Evolutionary conservation across 768 basidiomycete genomes (phyloP).

Genomic region (Collybia mongolica): DNA sequence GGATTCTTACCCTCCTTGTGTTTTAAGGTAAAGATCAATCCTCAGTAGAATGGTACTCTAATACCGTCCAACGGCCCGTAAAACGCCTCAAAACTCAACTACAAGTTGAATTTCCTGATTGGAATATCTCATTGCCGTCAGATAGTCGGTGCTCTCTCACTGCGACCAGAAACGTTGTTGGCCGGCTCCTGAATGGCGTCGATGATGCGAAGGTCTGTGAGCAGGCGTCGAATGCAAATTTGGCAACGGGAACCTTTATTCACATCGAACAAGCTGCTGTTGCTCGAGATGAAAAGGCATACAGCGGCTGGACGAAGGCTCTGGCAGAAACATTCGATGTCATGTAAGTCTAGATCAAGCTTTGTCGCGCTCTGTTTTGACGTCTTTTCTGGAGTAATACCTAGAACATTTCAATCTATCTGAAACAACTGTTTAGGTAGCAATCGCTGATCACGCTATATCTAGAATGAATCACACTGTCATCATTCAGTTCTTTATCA

Average conservation of each 20-base stretch:
- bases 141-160: conserved; percentile 38
- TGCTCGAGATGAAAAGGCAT: conserved; percentile 19
- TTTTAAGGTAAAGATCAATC: conserved; percentile 14
- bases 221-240: conserved; percentile 17
- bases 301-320: conserved; percentile 33
- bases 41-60: conserved; percentile 38
- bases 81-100: conserved; percentile 33
- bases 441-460: too few species aligned
- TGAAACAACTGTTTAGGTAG: too few species aligned
- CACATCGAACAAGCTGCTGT: conserved; percentile 39
- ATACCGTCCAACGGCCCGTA: conserved; percentile 28
- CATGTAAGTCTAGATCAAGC: too few species aligned
- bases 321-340: conserved; percentile 28
- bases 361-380: too few species aligned
- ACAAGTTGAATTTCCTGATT: conserved; percentile 27
- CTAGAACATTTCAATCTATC: too few species aligned
- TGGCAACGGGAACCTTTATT: conserved; percentile 36
- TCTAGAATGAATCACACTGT: too few species aligned
- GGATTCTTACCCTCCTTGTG: not conserved
- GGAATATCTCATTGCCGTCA: conserved; percentile 38
- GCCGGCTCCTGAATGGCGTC: conserved; percentile 41
- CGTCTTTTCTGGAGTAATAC: too few species aligned
- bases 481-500: too few species aligned
- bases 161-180: conserved; percentile 45
- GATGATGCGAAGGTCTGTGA: conserved; percentile 26